These are phyloP conservation scores for Neonectria sp. DNA, from an alignment of 2,329 filamentous ascomycete genomes.

Conservation along the genomic window DNA sequence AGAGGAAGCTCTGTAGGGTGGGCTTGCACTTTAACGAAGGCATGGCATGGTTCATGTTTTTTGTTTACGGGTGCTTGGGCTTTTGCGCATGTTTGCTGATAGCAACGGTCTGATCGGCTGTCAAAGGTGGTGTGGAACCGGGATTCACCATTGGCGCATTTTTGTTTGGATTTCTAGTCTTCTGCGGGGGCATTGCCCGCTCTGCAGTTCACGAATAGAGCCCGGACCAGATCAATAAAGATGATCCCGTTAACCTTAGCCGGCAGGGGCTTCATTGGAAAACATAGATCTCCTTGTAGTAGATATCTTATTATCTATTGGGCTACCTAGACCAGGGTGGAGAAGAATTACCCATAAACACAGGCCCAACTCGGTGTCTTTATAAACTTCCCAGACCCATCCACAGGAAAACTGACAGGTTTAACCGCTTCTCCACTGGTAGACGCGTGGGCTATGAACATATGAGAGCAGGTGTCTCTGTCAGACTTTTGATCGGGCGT, in stretches of 20 bases:
- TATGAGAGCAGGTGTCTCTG: too few relatives aligned
- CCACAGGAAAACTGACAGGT: too few relatives aligned
- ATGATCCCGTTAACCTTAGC: too few relatives aligned
- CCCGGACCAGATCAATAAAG: neutral
- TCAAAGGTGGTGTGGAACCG: conserved; percentile 21
- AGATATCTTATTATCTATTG: too few relatives aligned
- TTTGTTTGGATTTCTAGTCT: conserved; percentile 15
- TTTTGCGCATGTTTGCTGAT: conserved; percentile 1
- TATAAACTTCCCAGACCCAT: too few relatives aligned
- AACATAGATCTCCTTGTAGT: too few relatives aligned
- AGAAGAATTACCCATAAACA: too few relatives aligned
- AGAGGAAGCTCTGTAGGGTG: conserved; percentile 17
- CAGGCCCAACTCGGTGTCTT: too few relatives aligned
- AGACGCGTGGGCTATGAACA: too few relatives aligned
- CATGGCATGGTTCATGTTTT: neutral
- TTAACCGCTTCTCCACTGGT: too few relatives aligned
- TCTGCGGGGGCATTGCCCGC: neutral
- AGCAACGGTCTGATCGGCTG: conserved; percentile 9
- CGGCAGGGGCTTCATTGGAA: too few relatives aligned
- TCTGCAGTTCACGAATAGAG: neutral
- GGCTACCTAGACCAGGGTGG: too few relatives aligned
- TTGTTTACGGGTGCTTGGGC: neutral
- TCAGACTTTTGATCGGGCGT: neutral
- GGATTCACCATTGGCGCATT: conserved; percentile 26
- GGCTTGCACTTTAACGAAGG: conserved; percentile 9